These are phyloP conservation scores for Mayamaea pseudoterrestris DNA, from an alignment of 108 stramenopile genomes.

Conservation along the genomic window DNA sequence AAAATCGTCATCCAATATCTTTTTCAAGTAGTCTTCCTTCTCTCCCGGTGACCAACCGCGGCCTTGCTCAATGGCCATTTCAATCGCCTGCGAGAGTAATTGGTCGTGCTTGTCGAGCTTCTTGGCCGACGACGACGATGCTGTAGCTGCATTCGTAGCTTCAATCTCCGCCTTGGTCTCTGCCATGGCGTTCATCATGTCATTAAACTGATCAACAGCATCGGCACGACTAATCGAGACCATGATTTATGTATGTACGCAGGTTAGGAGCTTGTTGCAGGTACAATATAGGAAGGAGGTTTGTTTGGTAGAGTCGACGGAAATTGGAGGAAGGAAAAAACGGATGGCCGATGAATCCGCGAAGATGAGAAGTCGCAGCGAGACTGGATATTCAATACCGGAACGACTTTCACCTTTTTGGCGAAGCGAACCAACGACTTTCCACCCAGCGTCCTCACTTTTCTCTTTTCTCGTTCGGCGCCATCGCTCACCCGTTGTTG, in stretches of 20 bases:
- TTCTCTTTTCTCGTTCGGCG: too few relatives aligned
- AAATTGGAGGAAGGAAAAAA: background rate
- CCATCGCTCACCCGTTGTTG: too few relatives aligned
- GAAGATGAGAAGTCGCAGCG: background rate
- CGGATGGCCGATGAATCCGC: background rate
- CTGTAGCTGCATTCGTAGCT: slow-evolving; percentile 43
- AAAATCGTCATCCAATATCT: slow-evolving; percentile 74
- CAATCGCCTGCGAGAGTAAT: slow-evolving; percentile 78
- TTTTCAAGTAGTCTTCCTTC: slow-evolving; percentile 69
- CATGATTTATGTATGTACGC: background rate
- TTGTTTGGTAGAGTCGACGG: background rate
- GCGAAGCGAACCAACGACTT: too few relatives aligned
- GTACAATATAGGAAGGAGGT: background rate
- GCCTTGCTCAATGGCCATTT: slow-evolving; percentile 69
- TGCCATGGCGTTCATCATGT: slow-evolving; percentile 48
- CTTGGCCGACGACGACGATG: slow-evolving; percentile 21
- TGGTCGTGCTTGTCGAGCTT: slow-evolving; percentile 24
- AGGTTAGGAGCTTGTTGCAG: background rate
- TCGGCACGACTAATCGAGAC: background rate
- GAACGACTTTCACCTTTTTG: too few relatives aligned
- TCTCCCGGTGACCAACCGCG: slow-evolving; percentile 80
- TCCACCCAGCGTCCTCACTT: too few relatives aligned
- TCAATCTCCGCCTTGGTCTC: slow-evolving; percentile 46
- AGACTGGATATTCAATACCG: too few relatives aligned
- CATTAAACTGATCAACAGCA: slow-evolving; percentile 15